These are phyloP conservation scores for Pyricularia grisea DNA, from an alignment of 2,329 filamentous ascomycete species.

Conservation along the genomic window DNA sequence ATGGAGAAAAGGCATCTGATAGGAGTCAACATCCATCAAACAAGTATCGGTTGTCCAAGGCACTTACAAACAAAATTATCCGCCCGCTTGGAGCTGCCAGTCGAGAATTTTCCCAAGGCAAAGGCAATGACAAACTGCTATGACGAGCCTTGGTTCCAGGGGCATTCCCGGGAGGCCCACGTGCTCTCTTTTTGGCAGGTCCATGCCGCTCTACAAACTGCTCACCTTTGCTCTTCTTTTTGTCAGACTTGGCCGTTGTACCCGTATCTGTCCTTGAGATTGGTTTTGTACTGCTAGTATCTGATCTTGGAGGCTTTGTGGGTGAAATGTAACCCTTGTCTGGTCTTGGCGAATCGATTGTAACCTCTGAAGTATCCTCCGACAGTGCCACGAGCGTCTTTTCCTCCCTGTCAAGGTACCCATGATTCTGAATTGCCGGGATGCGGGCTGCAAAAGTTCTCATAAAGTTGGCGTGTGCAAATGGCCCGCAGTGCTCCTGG, in stretches of 20 bases:
- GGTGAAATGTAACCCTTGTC: background rate
- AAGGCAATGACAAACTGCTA: conserved; percentile 11
- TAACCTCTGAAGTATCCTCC: conserved; percentile 17
- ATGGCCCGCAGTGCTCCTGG: conserved; percentile 49
- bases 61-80: conserved; percentile 24
- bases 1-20: conserved; percentile 57
- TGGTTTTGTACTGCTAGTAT: background rate
- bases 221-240: conserved; percentile 25
- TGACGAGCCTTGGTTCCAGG: conserved; percentile 21
- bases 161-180: conserved; percentile 25
- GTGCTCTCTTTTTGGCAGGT: conserved; percentile 19
- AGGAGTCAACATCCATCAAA: conserved; percentile 16
- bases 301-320: background rate
- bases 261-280: background rate
- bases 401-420: conserved; percentile 20
- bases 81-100: conserved; percentile 19
- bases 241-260: conserved; percentile 6
- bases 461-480: conserved; percentile 54
- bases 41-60: background rate
- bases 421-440: conserved; percentile 18
- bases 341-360: background rate
- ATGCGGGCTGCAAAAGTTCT: conserved; percentile 46
- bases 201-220: conserved; percentile 26
- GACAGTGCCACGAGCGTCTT: conserved; percentile 16
- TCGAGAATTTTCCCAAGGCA: conserved; percentile 19